A percentile compares a stretch with the other conserved stretches of the same genome.
Conservation (phyloP, 768 basidiomycete genomes). For the Hypsizygus marmoreus region DNA sequence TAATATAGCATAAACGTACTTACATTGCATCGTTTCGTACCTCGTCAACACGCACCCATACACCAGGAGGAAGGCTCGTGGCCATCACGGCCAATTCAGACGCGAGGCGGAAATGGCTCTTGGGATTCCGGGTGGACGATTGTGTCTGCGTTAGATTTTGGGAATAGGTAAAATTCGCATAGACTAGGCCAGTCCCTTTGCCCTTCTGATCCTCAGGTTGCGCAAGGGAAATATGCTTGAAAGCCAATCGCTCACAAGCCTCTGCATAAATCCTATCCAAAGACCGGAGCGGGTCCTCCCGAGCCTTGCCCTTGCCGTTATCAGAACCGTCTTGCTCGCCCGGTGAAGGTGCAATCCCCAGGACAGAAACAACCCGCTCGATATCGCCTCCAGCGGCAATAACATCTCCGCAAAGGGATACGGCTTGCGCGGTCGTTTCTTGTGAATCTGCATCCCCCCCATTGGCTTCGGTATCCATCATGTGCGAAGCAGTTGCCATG, state of each 20-base stretch:
- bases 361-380: conserved; percentile 44
- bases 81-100: conserved; percentile 59
- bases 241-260: conserved; percentile 50
- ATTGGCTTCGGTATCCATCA: conserved; percentile 32
- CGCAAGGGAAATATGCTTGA: conserved; percentile 42
- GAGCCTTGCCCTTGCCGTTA: conserved; percentile 32
- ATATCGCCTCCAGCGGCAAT: conserved; percentile 51
- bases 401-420: conserved; percentile 53
- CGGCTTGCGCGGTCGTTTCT: conserved; percentile 41
- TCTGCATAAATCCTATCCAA: conserved; percentile 42
- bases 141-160: conserved; percentile 32
- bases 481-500: conserved; percentile 42
- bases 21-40: conserved; percentile 58
- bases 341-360: conserved; percentile 29
- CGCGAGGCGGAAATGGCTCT: conserved; percentile 51
- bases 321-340: conserved; percentile 11
- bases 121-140: conserved; percentile 42
- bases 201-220: conserved; percentile 5
- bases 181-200: conserved; percentile 24
- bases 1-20: conserved; percentile 20
- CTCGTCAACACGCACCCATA: conserved; percentile 61
- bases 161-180: conserved; percentile 37
- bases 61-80: conserved; percentile 55
- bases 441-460: conserved; percentile 34
- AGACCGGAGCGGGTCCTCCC: conserved; percentile 30